These are phyloP conservation scores for Ogataea methylovora DNA, from an alignment of 805 yeast species.

Conservation along the genomic window DNA sequence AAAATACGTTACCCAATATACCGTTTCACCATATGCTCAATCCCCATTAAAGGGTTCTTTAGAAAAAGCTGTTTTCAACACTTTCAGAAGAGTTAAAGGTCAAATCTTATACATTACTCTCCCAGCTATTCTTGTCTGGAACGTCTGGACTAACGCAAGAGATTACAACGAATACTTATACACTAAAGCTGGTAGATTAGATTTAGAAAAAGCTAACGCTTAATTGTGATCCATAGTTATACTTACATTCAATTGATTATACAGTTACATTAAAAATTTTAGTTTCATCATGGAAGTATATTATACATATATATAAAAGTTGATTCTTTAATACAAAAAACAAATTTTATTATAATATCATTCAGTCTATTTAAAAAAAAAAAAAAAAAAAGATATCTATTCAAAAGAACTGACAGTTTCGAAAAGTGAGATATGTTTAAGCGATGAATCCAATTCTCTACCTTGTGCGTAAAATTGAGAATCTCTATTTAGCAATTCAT, in stretches of 20 bases:
- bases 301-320: neutral
- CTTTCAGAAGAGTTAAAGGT: constrained; percentile 85
- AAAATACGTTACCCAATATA: constrained; percentile 78
- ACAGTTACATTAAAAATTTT: neutral
- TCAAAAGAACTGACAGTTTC: constrained; percentile 28
- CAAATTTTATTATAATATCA: no score
- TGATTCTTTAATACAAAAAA: no score
- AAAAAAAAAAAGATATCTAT: neutral
- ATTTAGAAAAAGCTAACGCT: constrained; percentile 59
- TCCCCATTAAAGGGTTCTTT: constrained; percentile 83
- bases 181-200: constrained; percentile 97
- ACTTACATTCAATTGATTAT: neutral
- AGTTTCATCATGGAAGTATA: neutral
- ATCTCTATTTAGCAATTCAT: constrained; percentile 43
- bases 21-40: constrained; percentile 92
- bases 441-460: constrained; percentile 1
- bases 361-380: no score
- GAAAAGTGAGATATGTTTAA: constrained; percentile 24
- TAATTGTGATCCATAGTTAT: constrained; percentile 4
- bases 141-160: constrained; percentile 80
- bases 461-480: constrained; percentile 28
- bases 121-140: constrained; percentile 79
- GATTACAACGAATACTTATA: constrained; percentile 90
- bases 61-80: constrained; percentile 84
- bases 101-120: constrained; percentile 72